Conservation (phyloP, 2,329 filamentous ascomycete genomes). For the Fusarium xyrophilum region DNA sequence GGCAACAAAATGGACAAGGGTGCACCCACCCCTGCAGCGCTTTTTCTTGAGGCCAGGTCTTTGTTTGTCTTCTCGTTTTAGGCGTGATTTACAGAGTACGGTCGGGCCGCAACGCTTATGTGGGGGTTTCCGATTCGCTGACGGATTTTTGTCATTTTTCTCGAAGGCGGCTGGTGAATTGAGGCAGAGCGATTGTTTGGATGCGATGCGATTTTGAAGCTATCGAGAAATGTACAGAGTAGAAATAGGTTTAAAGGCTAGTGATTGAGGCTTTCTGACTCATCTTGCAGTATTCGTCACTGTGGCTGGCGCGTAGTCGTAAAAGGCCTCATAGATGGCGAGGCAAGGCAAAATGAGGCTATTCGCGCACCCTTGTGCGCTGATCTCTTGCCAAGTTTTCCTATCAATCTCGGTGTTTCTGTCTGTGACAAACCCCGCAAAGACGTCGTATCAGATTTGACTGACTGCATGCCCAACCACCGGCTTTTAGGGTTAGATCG, state of each 20-base stretch:
- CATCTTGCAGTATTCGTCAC: constrained; percentile 6
- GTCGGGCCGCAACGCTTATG: constrained; percentile 38
- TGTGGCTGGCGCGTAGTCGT: neutral
- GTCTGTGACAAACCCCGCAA: constrained; percentile 13
- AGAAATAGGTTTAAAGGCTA: neutral
- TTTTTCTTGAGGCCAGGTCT: constrained; percentile 36
- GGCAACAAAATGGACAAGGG: constrained; percentile 4
- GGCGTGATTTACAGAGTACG: constrained; percentile 22
- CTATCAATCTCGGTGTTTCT: constrained; percentile 14
- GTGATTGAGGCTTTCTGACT: neutral
- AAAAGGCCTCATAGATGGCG: constrained; percentile 2
- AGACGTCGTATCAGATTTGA: constrained; percentile 16
- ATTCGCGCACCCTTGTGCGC: constrained; percentile 10
- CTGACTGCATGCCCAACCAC: constrained; percentile 21
- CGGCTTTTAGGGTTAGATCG: neutral
- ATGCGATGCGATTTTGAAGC: neutral
- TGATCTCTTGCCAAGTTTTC: constrained; percentile 3
- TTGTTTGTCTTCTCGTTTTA: neutral
- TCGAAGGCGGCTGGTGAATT: constrained; percentile 5
- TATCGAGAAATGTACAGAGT: neutral
- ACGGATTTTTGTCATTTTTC: neutral
- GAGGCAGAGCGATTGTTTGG: constrained; percentile 18
- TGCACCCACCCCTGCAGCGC: constrained; percentile 9
- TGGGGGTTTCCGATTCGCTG: constrained; percentile 37
- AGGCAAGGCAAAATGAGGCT: constrained; percentile 14